Percentiles rank a stretch among this genome's conserved stretches.
Evolutionary conservation across 306 rosid species (phyloP).

Genomic region (Vigna reflexopilosa): DNA sequence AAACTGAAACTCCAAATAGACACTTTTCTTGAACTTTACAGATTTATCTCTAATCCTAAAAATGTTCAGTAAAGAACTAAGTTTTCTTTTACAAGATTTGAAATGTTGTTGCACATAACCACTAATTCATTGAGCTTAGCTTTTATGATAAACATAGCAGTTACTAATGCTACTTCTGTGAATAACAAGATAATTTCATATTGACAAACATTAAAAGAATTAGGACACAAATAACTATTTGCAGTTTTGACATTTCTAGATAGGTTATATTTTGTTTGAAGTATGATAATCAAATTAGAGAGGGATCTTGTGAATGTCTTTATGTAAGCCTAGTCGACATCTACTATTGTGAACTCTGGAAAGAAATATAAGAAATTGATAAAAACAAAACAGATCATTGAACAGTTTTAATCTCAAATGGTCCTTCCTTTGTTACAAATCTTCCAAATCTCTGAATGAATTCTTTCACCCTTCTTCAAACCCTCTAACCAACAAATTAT

Average conservation of each 20-base stretch:
- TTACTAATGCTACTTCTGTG: constrained; percentile 25
- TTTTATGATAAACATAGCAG: neutral
- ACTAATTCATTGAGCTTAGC: constrained; percentile 5
- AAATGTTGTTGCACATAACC: neutral
- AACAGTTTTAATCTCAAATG: neutral
- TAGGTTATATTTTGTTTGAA: neutral
- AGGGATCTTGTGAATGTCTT: constrained; percentile 5
- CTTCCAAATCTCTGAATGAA: neutral
- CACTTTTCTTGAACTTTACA: constrained; percentile 32
- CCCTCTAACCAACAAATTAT: neutral
- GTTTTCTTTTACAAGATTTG: neutral
- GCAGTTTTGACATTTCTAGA: constrained; percentile 35
- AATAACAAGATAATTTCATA: constrained; percentile 24
- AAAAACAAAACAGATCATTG: neutral
- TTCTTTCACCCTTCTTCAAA: constrained; percentile 1
- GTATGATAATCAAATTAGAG: constrained; percentile 18
- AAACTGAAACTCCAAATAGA: constrained; percentile 20
- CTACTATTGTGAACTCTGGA: neutral
- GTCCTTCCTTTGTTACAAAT: neutral
- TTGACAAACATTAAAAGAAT: constrained; percentile 21
- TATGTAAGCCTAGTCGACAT: constrained; percentile 15
- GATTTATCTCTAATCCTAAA: constrained; percentile 23
- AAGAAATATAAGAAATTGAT: constrained; percentile 9
- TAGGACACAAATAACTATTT: constrained; percentile 18
- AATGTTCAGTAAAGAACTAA: no score